A percentile compares a stretch with the other conserved stretches of the same genome.
These are phyloP conservation scores for Polychaeton citri DNA, from an alignment of 2,329 filamentous ascomycete genomes.

Conservation along the genomic window DNA sequence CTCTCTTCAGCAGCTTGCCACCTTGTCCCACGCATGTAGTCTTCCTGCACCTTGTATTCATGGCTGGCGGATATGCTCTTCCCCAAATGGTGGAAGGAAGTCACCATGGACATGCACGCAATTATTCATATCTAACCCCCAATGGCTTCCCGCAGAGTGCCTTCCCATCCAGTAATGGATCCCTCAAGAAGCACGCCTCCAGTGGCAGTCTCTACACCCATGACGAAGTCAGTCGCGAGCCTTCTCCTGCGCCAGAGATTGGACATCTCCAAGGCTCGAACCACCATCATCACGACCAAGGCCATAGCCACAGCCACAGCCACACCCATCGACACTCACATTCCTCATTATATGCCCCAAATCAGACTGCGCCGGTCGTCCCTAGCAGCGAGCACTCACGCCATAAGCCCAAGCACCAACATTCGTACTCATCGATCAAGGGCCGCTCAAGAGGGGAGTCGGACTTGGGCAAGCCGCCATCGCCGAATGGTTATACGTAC, in stretches of 20 bases:
- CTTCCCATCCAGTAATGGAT: constrained; percentile 3
- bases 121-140: constrained; percentile 9
- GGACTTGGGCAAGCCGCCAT: constrained; percentile 27
- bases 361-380: background rate
- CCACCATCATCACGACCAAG: constrained; percentile 12
- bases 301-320: constrained; percentile 16
- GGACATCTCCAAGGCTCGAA: constrained; percentile 6
- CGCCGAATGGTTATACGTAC: constrained; percentile 1
- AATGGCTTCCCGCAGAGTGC: constrained; percentile 6
- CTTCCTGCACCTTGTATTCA: no score
- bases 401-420: constrained; percentile 24
- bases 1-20: no score
- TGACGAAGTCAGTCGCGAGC: constrained; percentile 17
- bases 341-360: background rate
- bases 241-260: constrained; percentile 9
- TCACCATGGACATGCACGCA: constrained; percentile 20
- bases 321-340: constrained; percentile 1
- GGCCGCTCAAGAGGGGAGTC: constrained; percentile 31
- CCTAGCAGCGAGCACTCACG: no score
- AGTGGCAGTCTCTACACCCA: constrained; percentile 14
- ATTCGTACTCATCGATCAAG: constrained; percentile 17
- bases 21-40: background rate
- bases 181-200: constrained; percentile 9
- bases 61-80: constrained; percentile 34
- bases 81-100: constrained; percentile 19